Evolutionary conservation across 1,284 basidiomycete genomes (phyloP).

Genomic region (Rhodofomes roseus): DNA sequence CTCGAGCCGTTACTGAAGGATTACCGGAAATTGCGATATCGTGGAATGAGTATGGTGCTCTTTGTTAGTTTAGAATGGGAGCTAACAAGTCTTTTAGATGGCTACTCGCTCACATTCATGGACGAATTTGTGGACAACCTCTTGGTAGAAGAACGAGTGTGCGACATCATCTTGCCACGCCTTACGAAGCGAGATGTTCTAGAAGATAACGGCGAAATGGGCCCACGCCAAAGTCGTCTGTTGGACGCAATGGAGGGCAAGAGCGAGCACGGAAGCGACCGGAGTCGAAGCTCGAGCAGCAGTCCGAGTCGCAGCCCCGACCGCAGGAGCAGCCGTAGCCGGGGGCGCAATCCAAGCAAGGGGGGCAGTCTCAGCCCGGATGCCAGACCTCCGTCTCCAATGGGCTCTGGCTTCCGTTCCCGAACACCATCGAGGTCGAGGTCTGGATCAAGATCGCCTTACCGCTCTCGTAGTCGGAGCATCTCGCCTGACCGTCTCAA

Average conservation of each 20-base stretch:
- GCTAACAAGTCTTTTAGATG: slow-evolving; percentile 43
- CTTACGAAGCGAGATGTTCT: slow-evolving; percentile 83
- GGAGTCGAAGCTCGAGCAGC: slow-evolving; percentile 25
- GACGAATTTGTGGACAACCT: slow-evolving; percentile 92
- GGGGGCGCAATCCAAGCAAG: slow-evolving; percentile 19
- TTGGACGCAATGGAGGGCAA: slow-evolving; percentile 80
- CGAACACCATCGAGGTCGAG: slow-evolving; percentile 55
- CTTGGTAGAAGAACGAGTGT: slow-evolving; percentile 87
- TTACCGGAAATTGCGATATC: slow-evolving; percentile 84
- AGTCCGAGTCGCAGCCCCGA: slow-evolving; percentile 31
- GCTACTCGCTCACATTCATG: slow-evolving; percentile 82
- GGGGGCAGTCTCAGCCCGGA: slow-evolving; percentile 28
- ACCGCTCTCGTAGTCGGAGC: slow-evolving; percentile 54
- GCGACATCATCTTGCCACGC: slow-evolving; percentile 94
- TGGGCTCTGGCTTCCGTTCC: slow-evolving; percentile 57
- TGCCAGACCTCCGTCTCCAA: slow-evolving; percentile 37
- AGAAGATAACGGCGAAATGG: slow-evolving; percentile 90
- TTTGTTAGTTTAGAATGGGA: background rate
- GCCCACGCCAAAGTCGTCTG: slow-evolving; percentile 76
- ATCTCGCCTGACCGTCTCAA: slow-evolving; percentile 58
- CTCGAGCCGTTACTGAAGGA: slow-evolving; percentile 95
- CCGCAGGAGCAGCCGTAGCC: slow-evolving; percentile 27
- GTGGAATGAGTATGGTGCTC: slow-evolving; percentile 65
- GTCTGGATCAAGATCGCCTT: slow-evolving; percentile 40
- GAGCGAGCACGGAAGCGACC: slow-evolving; percentile 42